Conservation (phyloP, 257 asterid genomes). For the Fraxinus anomala region DNA sequence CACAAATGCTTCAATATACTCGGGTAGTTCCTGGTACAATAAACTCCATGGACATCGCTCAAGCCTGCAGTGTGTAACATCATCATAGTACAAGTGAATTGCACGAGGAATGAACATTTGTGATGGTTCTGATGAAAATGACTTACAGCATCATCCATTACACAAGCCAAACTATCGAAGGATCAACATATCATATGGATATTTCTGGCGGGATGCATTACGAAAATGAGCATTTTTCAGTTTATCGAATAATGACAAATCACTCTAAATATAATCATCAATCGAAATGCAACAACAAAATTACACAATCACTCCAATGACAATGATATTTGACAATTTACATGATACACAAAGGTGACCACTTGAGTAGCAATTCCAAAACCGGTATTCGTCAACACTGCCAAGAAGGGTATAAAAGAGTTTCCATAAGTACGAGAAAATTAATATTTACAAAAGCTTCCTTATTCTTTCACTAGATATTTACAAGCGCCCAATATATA, state of each 20-base stretch:
- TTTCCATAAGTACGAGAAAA: neutral
- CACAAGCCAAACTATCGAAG: neutral
- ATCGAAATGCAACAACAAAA: neutral
- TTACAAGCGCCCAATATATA: conserved; percentile 15
- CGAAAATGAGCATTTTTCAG: neutral
- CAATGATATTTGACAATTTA: neutral
- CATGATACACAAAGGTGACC: neutral
- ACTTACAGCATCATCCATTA: neutral
- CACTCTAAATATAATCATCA: neutral
- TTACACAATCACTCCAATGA: neutral
- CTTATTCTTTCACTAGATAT: neutral
- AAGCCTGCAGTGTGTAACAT: neutral
- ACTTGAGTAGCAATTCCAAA: neutral
- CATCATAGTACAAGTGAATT: neutral
- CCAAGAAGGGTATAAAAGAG: neutral
- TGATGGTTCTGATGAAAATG: neutral
- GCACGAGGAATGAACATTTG: neutral
- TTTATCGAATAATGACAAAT: neutral
- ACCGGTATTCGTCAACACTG: neutral
- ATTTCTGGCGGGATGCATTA: neutral
- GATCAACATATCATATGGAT: neutral
- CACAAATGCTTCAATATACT: neutral
- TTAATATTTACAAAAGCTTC: neutral
- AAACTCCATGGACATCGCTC: neutral
- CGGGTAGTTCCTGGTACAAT: neutral